Evolutionary conservation across 139 green algal species (phyloP).

Genomic region (Closterium sp.): DNA sequence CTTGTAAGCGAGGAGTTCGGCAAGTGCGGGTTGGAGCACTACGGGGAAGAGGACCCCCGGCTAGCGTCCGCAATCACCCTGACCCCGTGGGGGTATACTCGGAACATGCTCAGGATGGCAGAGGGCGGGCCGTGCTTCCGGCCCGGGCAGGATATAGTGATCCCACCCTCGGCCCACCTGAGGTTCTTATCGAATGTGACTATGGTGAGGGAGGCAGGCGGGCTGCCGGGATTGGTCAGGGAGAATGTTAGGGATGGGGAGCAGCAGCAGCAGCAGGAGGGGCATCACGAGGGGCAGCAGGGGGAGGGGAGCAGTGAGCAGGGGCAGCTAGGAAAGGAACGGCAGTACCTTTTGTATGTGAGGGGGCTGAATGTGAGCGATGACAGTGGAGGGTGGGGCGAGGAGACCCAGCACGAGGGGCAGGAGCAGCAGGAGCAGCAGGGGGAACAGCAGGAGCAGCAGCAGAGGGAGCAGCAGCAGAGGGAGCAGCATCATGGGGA

Average conservation of each 20-base stretch:
- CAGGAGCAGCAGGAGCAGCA: not conserved
- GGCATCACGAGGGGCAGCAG: not conserved
- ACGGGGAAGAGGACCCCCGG: not conserved
- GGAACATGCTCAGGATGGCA: not conserved
- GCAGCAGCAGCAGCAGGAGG: not conserved
- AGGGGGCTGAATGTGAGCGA: not conserved
- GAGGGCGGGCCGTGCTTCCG: conserved; percentile 48
- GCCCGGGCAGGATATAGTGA: conserved; percentile 41
- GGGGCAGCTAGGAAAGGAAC: not conserved
- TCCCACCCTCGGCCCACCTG: conserved; percentile 16
- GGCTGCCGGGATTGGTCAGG: not conserved
- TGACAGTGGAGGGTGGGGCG: not conserved
- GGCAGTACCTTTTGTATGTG: not conserved
- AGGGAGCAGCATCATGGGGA: not conserved
- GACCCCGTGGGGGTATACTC: conserved; percentile 3
- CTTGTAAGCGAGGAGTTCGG: not conserved
- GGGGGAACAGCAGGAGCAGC: not conserved
- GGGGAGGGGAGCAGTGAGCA: not conserved
- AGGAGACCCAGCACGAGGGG: not conserved
- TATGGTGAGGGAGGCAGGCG: not conserved
- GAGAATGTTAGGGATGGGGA: not conserved
- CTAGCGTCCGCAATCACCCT: conserved; percentile 11
- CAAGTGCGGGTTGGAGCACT: not conserved
- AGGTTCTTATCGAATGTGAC: not conserved
- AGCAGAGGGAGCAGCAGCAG: no score